phyloP scores from a whole-genome alignment of 768 basidiomycete genomes.

The Russula lepida region DNA sequence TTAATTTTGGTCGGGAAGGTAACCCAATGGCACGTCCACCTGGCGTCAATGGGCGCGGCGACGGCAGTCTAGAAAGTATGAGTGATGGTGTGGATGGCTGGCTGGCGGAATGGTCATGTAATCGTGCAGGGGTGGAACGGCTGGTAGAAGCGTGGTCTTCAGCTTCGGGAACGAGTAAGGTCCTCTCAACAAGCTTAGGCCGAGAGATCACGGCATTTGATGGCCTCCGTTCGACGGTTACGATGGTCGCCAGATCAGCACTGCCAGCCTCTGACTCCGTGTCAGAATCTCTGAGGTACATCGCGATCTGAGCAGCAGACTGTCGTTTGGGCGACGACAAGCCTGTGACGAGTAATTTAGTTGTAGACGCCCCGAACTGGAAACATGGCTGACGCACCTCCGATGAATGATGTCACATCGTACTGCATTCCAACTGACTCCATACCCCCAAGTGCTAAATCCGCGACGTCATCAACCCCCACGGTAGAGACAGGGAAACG shows the following conservation, averaged over 20 bases:
- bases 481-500: constrained; percentile 19
- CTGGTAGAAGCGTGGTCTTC: background rate
- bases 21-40: constrained; percentile 16
- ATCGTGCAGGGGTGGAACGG: background rate
- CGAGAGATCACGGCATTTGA: constrained; percentile 9
- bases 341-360: constrained; percentile 23
- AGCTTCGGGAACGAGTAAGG: background rate
- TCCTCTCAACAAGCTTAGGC: background rate
- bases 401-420: constrained; percentile 72
- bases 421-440: constrained; percentile 48
- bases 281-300: background rate
- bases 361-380: background rate
- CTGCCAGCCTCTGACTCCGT: constrained; percentile 7
- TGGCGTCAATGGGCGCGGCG: background rate
- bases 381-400: constrained; percentile 30
- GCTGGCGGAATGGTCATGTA: background rate
- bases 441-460: constrained; percentile 17
- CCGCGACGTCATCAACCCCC: background rate
- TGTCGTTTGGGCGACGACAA: constrained; percentile 27
- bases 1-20: constrained; percentile 25
- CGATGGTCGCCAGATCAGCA: constrained; percentile 5
- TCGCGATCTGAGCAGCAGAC: background rate
- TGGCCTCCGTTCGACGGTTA: constrained; percentile 13
- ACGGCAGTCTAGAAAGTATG: background rate
- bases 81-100: background rate